A percentile compares a stretch with the other conserved stretches of the same genome.
Evolutionary conservation across 2,329 filamentous ascomycete genomes (phyloP).

Genomic region (Cordyceps sp.): DNA sequence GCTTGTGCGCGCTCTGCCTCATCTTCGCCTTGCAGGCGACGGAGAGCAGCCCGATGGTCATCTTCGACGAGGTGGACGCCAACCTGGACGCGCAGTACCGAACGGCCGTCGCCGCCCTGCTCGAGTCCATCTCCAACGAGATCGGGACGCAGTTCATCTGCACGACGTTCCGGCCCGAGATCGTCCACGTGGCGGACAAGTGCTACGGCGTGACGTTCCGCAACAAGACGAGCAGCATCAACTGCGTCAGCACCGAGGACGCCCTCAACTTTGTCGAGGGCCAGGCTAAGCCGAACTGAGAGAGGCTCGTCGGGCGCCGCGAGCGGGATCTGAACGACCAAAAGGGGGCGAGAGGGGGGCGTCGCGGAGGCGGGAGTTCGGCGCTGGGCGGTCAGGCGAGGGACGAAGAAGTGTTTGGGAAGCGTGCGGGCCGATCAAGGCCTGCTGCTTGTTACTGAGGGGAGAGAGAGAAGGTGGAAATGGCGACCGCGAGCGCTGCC

Average conservation of each 20-base stretch:
- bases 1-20: slow-evolving; percentile 87
- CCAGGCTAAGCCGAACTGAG: slow-evolving; percentile 29
- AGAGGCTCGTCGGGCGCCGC: not conserved
- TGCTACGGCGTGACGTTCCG: slow-evolving; percentile 92
- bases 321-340: not conserved
- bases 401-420: not conserved
- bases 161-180: slow-evolving; percentile 95
- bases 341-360: not conserved
- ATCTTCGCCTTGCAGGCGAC: slow-evolving; percentile 98
- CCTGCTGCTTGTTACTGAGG: no score
- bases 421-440: not conserved
- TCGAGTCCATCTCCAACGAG: slow-evolving; percentile 59
- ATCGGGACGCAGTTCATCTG: slow-evolving; percentile 78
- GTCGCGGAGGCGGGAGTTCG: not conserved
- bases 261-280: slow-evolving; percentile 91
- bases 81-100: slow-evolving; percentile 97
- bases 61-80: slow-evolving; percentile 97
- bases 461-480: no score
- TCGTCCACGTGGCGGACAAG: slow-evolving; percentile 88
- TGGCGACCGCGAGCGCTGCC: no score
- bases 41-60: slow-evolving; percentile 94
- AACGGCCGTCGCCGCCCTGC: slow-evolving; percentile 80
- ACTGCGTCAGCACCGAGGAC: slow-evolving; percentile 74
- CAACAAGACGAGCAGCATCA: slow-evolving; percentile 88
- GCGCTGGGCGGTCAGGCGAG: slow-evolving; percentile 1